Conservation (phyloP, 192 early-diverging fungal genomes). For the Coemansia sp. region DNA sequence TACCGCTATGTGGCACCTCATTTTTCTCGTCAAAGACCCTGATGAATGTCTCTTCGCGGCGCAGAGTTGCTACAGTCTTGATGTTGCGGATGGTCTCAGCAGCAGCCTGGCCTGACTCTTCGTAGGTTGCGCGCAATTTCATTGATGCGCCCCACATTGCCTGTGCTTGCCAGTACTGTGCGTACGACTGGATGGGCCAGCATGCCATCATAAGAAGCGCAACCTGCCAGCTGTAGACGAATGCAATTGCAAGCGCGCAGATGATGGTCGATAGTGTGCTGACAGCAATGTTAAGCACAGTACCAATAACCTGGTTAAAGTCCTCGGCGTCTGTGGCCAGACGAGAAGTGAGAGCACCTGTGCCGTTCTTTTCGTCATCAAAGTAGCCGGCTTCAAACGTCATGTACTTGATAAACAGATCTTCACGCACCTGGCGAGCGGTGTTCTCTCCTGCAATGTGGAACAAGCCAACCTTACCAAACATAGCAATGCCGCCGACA, state of each 20-base stretch:
- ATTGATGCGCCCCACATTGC: conserved; percentile 37
- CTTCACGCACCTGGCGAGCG: conserved; percentile 60
- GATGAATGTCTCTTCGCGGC: conserved; percentile 57
- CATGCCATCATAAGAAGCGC: conserved; percentile 61
- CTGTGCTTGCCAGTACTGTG: conserved; percentile 61
- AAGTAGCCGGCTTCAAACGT: conserved; percentile 72
- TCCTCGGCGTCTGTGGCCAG: conserved; percentile 69
- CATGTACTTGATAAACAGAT: conserved; percentile 63
- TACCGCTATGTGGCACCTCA: conserved; percentile 39
- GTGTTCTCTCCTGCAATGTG: conserved; percentile 61
- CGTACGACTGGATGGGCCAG: conserved; percentile 64
- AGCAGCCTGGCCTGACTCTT: conserved; percentile 63
- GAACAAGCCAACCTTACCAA: conserved; percentile 57
- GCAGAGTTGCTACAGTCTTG: conserved; percentile 75
- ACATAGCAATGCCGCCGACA: conserved; percentile 52
- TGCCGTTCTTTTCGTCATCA: conserved; percentile 64
- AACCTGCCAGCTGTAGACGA: conserved; percentile 58
- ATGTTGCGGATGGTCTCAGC: conserved; percentile 81
- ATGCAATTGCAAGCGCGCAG: conserved; percentile 47
- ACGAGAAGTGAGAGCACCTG: conserved; percentile 64
- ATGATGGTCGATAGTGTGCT: conserved; percentile 25
- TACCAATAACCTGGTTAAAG: conserved; percentile 41
- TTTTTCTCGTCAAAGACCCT: conserved; percentile 41
- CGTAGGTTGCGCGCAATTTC: conserved; percentile 63
- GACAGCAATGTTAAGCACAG: conserved; percentile 19